phyloP scores from a whole-genome alignment of 2,329 filamentous ascomycete species.

The Epichloe gansuensis region DNA sequence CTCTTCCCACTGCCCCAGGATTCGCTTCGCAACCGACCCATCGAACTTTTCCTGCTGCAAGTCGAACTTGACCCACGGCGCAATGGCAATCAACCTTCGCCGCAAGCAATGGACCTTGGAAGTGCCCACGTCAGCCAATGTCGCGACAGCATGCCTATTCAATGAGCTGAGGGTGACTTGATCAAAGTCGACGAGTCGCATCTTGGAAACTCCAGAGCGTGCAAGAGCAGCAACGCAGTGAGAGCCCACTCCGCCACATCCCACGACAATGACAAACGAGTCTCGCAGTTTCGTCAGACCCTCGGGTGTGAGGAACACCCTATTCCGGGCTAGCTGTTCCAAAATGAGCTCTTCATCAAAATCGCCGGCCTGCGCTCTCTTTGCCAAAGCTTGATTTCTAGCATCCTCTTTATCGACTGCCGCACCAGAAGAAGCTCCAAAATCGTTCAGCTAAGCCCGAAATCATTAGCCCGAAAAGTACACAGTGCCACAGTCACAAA shows the following conservation, averaged over 20 bases:
- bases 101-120: slow-evolving; percentile 81
- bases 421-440: slow-evolving; percentile 38
- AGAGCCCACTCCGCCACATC: slow-evolving; percentile 87
- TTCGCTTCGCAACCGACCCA: slow-evolving; percentile 45
- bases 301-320: slow-evolving; percentile 74
- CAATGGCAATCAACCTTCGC: slow-evolving; percentile 68
- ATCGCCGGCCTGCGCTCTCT: slow-evolving; percentile 47
- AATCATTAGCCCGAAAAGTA: neutral
- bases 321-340: slow-evolving; percentile 86
- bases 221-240: slow-evolving; percentile 79
- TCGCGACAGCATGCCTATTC: slow-evolving; percentile 92
- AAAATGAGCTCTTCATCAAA: slow-evolving; percentile 72
- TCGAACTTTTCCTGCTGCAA: slow-evolving; percentile 74
- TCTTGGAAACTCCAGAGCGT: slow-evolving; percentile 74
- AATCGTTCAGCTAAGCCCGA: slow-evolving; percentile 41
- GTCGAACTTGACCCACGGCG: slow-evolving; percentile 87
- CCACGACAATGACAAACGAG: slow-evolving; percentile 79
- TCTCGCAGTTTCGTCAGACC: slow-evolving; percentile 68
- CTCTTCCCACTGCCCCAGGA: slow-evolving; percentile 55
- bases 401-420: slow-evolving; percentile 46
- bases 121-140: slow-evolving; percentile 82
- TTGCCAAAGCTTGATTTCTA: slow-evolving; percentile 44
- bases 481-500: neutral
- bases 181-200: slow-evolving; percentile 91
- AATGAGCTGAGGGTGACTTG: slow-evolving; percentile 91